Base-by-base conservation (phyloP, 2,329 filamentous ascomycete species). In the Byssochlamys sp. region DNA sequence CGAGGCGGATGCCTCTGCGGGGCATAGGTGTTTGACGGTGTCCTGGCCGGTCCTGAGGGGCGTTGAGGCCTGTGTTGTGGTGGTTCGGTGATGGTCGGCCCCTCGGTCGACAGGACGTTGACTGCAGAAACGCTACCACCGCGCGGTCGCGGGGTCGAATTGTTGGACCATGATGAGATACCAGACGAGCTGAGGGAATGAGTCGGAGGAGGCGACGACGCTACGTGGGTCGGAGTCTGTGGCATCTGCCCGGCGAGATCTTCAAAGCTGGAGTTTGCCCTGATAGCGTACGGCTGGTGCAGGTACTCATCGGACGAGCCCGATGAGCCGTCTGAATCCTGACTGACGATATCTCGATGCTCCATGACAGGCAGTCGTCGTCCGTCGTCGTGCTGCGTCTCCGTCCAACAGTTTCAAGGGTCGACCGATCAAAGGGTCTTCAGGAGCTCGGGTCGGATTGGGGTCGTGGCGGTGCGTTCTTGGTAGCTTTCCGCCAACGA, bases 1-100 rank as follows among this genome's bases (percentile, higher is more conserved):
- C 79, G 78, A 14, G 78, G 73, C 56, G 77, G 82, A 75, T 75
- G 84, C 75, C 69, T 83, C 74, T 64, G 80, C 69, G 66, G 85
- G 73, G 88, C 88, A 71, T 94, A 94, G 31, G 89, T 91, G 70
- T 81, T 89, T 29, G 89, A 92, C 1, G 88, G 88, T 3, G 88
- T 91, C 66, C 89, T 80, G 56, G 82, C 81, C 19, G 88, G 88
- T 26, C 79, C 85, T 4, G 82, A 80, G 14, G 89, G 88, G 62
- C 88, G 82, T 65, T 88, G 84, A 27, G 81, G 79, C 65, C 86
- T 77, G 56, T 68, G 57, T 14, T 77, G 66, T 19, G 19, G 19
- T 19, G 19, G 19, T 6, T 71, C 66, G 10, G 65, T 33, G 52
- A 69, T 63, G 12, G 67, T 61, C 52, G 63, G 59, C 51, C 64